These are phyloP conservation scores for Physcomitrium patens DNA, from an alignment of 225 moss, liverwort and hornwort genomes.

Conservation along the genomic window DNA sequence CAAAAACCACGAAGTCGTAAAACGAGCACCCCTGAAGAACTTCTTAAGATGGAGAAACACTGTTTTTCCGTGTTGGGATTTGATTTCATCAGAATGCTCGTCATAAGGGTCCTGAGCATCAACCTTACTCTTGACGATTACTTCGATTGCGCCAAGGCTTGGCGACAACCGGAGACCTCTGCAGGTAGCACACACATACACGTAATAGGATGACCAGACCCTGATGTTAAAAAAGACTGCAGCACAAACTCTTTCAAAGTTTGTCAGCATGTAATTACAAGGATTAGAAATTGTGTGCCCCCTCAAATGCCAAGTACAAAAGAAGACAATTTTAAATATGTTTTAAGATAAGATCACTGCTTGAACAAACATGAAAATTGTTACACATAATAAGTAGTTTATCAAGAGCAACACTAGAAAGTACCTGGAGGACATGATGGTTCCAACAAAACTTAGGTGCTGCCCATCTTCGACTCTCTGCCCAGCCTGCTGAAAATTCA, in stretches of 20 bases:
- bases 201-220: conserved; percentile 9
- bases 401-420: conserved; percentile 20
- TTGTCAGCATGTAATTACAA: conserved; percentile 6
- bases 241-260: conserved; percentile 14
- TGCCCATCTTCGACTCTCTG: conserved; percentile 94
- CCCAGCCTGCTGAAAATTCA: conserved; percentile 94
- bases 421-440: conserved; percentile 80
- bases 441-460: conserved; percentile 93
- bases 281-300: conserved; percentile 18
- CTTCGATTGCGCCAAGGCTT: conserved; percentile 86
- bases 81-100: conserved; percentile 43
- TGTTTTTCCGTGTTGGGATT: conserved; percentile 47
- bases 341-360: conserved; percentile 15
- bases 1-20: conserved; percentile 79
- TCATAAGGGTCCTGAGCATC: conserved; percentile 48
- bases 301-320: conserved; percentile 15
- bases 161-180: conserved; percentile 72
- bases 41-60: conserved; percentile 93
- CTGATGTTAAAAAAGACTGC: conserved; percentile 11
- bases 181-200: conserved; percentile 36
- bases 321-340: conserved; percentile 22
- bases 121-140: conserved; percentile 87
- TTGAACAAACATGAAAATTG: conserved; percentile 14
- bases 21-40: conserved; percentile 86
- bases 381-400: conserved; percentile 11